Base-by-base conservation (phyloP, 1,139 yeast species). In the Pichia sorboxylosa region DNA sequence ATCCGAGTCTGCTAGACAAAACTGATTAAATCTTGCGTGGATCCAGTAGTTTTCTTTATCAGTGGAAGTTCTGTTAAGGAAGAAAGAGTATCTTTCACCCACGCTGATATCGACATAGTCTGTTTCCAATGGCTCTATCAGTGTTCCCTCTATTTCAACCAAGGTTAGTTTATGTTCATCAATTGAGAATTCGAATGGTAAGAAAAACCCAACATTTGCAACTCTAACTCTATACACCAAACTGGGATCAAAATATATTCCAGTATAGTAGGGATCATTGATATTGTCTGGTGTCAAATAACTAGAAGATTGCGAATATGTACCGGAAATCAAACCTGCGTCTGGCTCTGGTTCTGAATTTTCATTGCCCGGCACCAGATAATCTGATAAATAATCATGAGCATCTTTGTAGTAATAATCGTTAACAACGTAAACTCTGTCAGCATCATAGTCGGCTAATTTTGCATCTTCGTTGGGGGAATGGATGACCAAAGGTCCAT, bases 21-120 rank as follows among this genome's bases (percentile, higher is more conserved):
- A 52, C 17, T 51, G 43, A 45, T 64, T 47, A 53, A 63, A 45
- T 35, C 50, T 44, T 22, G 66, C 38, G 27, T 40, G 43, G 5
- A 32, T 15, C 42, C 42, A 40, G 28, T 32, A 40, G 15, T 43
- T 41, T 15, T 31, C 37, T 11, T 31, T 37, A 7, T 35, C 36
- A 6, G 29, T 19, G 17, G 26, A 19, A n/a, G 82, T 65, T 18
- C 83, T 66, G 22, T 59, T 61, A 14, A 77, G 57, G 44, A 77
- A 59, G 3, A 73, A 80, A 22, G 77, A 64, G 47, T 74, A 76
- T 41, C 90, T 61, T 55, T 79, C 87, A 6, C 82, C 85, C 14
- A 76, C 73, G 1, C 79, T 66, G 15, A 78, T 49, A 37, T 68
- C 66, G 18, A 78, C 44, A 41, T 67, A 59, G 33, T 68, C 69